Base-by-base conservation (phyloP, 2,329 filamentous ascomycete genomes). In the Pezicula rhizophila region DNA sequence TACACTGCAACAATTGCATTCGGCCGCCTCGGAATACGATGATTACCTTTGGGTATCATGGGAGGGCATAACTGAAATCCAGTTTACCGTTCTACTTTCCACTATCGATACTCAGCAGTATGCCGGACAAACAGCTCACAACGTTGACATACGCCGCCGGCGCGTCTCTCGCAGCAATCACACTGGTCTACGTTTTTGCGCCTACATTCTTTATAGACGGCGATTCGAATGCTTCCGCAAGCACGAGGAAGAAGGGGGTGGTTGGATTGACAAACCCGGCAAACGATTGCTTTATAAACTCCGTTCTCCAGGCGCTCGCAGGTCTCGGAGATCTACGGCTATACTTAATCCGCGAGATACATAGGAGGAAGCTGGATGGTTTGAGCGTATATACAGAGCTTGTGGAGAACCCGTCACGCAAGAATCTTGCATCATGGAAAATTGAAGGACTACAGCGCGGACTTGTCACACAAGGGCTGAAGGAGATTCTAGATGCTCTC, bases 221-320 rank as follows among this genome's bases (percentile, higher is more conserved):
- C 64, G 87, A 93, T 49, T 78, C 84, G 45, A 70, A 68, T 50
- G 73, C 68, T 52, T 79, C 78, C 48, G 70, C 71, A 40, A 63
- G 59, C 28, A 55, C 57, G 38, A 83, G 87, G 59, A 93, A 90
- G 69, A 92, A 89, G 64, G 87, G 88, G 51, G 88, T 95, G 39
- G 90, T 97, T 48, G 93, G 93, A 35, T 77, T 97, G 49, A 76
- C 77, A 46, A 99, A 99, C 68, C 84, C 89, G 8, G 93, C 92
- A 58, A 99, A 99, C 69, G 93, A 93, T 68, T 93, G 88, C 73
- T 93, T 92, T 69, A 96, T 97, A 73, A 99, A 99, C 69, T 96
- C 90, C 20, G 87, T 96, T 17, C 79, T 99, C 33, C 93, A 99
- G 71, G 90, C 89, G 7, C 77, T 99, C 39, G 92, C 93, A 12